Base-by-base conservation (phyloP, 2,329 filamentous ascomycete species). In the Colletotrichum echinochloae region DNA sequence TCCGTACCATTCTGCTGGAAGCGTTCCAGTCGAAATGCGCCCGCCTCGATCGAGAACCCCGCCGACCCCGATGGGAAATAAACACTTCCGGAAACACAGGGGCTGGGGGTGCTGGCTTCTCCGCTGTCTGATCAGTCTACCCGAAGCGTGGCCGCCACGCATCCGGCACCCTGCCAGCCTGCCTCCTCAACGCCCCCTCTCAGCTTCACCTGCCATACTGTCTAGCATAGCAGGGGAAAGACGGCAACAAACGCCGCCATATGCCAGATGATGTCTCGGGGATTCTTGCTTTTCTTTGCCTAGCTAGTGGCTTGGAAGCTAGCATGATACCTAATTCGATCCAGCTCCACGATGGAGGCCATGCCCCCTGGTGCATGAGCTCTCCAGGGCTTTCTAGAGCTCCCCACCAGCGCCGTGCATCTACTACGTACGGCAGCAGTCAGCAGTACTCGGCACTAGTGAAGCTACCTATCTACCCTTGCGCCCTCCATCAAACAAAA, bases 301-400 rank as follows among this genome's bases (percentile, higher is more conserved):
- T 44, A 56, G 63, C 63, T 57, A 62, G 68, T 63, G 67, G 64
- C 67, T 67, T 67, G 52, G 26, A 60, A 49, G 44, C 44, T 48
- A 62, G 67, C 57, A 46, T 54, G 28, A 48, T 37, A n/a, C n/a
- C n/a, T n/a, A 46, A n/a, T 54, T 57, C 56, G 44, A 44, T 18
- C 16, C 49, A 52, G 67, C 57, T 57, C 30, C 44, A 62, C 44
- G 64, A 62, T 66, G 30, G 30, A 33, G 26, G 44, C 26, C 46
- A 52, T 52, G 60, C 56, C 14, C 44, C 57, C 44, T 44, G 16
- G 16, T 57, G 52, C 30, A 49, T 33, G 49, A 26, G 39, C 49
- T 8, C 20, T 39, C 48, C 28, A n/a, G 41, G 23, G 20, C 44
- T 46, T 23, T 12, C 44, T 18, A 44, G 41, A 44, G 41, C 44